Evolutionary conservation across 1,139 yeast species (phyloP).

Genomic region (Nakaseomyces glabratus): DNA sequence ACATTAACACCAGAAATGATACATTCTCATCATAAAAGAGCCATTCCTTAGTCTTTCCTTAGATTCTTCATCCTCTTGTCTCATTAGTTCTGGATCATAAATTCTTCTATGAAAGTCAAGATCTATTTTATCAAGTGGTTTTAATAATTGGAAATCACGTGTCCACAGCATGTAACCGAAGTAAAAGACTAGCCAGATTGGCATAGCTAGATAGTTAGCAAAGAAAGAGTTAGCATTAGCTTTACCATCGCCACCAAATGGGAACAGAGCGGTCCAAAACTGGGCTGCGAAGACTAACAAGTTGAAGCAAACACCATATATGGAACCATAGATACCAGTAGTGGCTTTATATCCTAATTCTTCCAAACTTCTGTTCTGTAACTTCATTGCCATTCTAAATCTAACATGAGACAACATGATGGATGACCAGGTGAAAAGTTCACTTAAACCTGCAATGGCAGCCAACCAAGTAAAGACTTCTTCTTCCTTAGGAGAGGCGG

Average conservation of each 20-base stretch:
- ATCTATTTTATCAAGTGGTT: slow-evolving; percentile 42
- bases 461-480: slow-evolving; percentile 68
- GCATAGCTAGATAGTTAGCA: slow-evolving; percentile 45
- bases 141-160: slow-evolving; percentile 37
- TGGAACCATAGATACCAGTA: slow-evolving; percentile 64
- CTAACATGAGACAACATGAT: slow-evolving; percentile 69
- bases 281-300: slow-evolving; percentile 64
- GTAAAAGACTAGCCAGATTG: slow-evolving; percentile 43
- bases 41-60: slow-evolving; percentile 33
- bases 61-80: slow-evolving; percentile 45
- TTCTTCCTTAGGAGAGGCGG: slow-evolving; percentile 53
- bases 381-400: slow-evolving; percentile 64
- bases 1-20: slow-evolving; percentile 45
- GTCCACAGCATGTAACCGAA: slow-evolving; percentile 43
- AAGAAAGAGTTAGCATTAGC: slow-evolving; percentile 47
- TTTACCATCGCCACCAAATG: slow-evolving; percentile 41
- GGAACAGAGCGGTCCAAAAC: slow-evolving; percentile 72
- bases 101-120: slow-evolving; percentile 48
- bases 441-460: slow-evolving; percentile 76
- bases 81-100: slow-evolving; percentile 43
- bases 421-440: slow-evolving; percentile 74
- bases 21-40: slow-evolving; percentile 33
- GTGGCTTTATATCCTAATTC: slow-evolving; percentile 66
- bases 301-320: slow-evolving; percentile 52
- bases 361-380: slow-evolving; percentile 52